Percentiles rank a stretch among this genome's conserved stretches.
These are phyloP conservation scores for Fraxinus paxiana DNA, from an alignment of 305 asterid genomes.

Conservation along the genomic window DNA sequence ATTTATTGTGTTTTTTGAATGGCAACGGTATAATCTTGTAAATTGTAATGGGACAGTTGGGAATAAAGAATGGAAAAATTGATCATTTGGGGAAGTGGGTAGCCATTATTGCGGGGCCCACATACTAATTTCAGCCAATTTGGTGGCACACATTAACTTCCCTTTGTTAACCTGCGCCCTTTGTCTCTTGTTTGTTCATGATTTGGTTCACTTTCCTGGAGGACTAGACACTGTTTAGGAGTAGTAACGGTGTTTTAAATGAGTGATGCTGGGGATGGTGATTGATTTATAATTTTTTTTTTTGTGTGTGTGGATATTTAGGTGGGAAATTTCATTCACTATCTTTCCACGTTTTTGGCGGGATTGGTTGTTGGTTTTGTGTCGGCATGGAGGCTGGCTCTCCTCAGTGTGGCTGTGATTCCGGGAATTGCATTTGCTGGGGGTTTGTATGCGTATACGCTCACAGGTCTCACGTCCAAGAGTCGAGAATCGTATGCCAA, in stretches of 20 bases:
- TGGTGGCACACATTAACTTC: constrained; percentile 24
- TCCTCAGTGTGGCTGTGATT: constrained; percentile 93
- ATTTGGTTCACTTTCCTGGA: constrained; percentile 6
- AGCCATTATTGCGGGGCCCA: constrained; percentile 37
- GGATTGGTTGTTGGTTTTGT: constrained; percentile 99
- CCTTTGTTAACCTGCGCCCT: constrained; percentile 11
- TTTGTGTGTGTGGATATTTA: constrained; percentile 27
- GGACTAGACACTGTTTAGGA: background rate
- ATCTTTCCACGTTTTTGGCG: constrained; percentile 94
- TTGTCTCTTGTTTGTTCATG: constrained; percentile 3
- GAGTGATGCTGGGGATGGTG: background rate
- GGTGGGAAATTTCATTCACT: constrained; percentile 98
- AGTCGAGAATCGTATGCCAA: constrained; percentile 93
- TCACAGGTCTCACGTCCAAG: constrained; percentile 93
- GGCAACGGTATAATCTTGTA: constrained; percentile 35
- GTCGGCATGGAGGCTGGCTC: constrained; percentile 92
- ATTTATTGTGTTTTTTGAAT: constrained; percentile 26
- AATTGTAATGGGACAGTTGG: constrained; percentile 16
- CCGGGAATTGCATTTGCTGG: constrained; percentile 99
- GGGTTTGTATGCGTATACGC: constrained; percentile 84
- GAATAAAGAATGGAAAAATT: constrained; percentile 25
- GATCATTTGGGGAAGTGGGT: constrained; percentile 25
- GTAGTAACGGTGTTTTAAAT: background rate
- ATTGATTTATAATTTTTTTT: background rate
- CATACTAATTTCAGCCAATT: constrained; percentile 4